A percentile compares a stretch with the other conserved stretches of the same genome.
Evolutionary conservation across 2,329 filamentous ascomycete species (phyloP).

Genomic region (Ascochyta pisi): DNA sequence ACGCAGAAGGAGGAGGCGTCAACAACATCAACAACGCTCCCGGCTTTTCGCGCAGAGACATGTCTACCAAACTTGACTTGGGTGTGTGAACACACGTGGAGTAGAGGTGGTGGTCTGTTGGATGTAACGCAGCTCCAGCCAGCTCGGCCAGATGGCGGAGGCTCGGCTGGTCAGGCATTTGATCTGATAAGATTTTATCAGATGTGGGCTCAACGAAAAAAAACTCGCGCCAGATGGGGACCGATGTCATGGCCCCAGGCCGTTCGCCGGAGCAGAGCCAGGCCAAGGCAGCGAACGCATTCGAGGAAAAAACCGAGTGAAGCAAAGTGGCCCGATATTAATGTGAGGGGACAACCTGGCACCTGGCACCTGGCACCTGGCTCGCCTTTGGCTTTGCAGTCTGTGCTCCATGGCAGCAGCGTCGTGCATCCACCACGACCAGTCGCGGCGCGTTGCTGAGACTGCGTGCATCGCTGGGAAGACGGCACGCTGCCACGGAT

Average conservation of each 20-base stretch:
- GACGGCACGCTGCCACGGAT: neutral
- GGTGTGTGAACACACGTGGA: neutral
- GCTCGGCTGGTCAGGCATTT: neutral
- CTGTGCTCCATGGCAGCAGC: constrained; percentile 6
- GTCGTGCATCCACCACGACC: neutral
- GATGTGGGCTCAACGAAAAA: constrained; percentile 10
- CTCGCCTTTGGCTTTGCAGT: constrained; percentile 17
- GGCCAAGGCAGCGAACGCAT: constrained; percentile 10
- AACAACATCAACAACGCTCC: neutral
- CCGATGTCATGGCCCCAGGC: constrained; percentile 18
- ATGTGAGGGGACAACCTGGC: constrained; percentile 29
- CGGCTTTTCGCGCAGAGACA: neutral
- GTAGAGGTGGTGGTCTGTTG: neutral
- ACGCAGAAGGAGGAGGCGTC: neutral
- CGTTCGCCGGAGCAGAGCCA: neutral
- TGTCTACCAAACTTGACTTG: neutral
- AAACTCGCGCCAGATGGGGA: constrained; percentile 7
- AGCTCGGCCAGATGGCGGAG: constrained; percentile 8
- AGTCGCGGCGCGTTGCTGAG: neutral
- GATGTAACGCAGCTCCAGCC: neutral
- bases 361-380: no score
- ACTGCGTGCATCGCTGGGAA: neutral
- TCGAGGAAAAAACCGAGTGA: constrained; percentile 6
- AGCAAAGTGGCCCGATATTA: constrained; percentile 33
- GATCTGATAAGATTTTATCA: constrained; percentile 10